These are phyloP conservation scores for Camelina laxa DNA, from an alignment of 345 rosid genomes.

Conservation along the genomic window DNA sequence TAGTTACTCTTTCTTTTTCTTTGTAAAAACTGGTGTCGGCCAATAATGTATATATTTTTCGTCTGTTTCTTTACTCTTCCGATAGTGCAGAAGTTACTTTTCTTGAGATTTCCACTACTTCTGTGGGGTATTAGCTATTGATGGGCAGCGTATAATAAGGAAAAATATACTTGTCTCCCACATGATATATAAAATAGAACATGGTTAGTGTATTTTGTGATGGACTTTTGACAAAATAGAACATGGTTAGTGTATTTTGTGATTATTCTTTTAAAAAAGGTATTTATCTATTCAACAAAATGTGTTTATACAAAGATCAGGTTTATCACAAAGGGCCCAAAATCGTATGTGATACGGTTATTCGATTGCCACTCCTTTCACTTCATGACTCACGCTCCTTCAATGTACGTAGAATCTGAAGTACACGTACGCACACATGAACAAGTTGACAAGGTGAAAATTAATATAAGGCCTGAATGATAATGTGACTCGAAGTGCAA, in stretches of 20 bases:
- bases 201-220: too few species aligned
- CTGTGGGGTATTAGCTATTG: slow-evolving; percentile 43
- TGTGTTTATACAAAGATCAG: slow-evolving; percentile 17
- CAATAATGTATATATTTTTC: slow-evolving; percentile 7
- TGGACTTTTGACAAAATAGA: background rate
- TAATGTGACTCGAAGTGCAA: background rate
- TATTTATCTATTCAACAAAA: background rate
- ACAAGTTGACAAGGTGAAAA: background rate
- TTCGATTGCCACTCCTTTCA: background rate
- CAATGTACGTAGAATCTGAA: background rate
- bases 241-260: background rate
- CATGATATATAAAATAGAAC: background rate
- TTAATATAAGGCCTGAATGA: background rate
- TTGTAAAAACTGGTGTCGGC: slow-evolving; percentile 34
- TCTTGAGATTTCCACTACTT: slow-evolving; percentile 39
- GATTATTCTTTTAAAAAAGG: background rate
- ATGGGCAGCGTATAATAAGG: slow-evolving; percentile 33
- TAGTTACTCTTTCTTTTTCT: background rate
- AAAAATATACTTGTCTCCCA: slow-evolving; percentile 31
- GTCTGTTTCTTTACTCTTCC: slow-evolving; percentile 37
- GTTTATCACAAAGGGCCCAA: slow-evolving; percentile 20
- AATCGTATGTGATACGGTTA: background rate
- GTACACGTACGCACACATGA: background rate
- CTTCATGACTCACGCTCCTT: background rate
- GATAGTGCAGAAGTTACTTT: slow-evolving; percentile 40